Percentiles rank a stretch among this genome's conserved stretches.
Evolutionary conservation across 305 asterid species (phyloP).

Genomic region (Nicotiana rustica): DNA sequence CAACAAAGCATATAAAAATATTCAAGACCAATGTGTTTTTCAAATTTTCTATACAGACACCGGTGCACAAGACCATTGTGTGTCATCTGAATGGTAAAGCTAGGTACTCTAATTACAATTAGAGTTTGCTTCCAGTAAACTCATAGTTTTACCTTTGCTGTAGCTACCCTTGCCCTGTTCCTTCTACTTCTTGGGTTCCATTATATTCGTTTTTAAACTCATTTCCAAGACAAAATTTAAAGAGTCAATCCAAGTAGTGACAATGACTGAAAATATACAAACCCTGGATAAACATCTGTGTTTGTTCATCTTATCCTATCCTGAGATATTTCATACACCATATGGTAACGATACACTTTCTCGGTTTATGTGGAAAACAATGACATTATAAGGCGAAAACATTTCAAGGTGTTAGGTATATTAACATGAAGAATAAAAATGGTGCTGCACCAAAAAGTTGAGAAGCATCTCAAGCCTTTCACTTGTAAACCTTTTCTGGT

Average conservation of each 20-base stretch:
- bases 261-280: slow-evolving; percentile 12
- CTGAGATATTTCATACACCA: slow-evolving; percentile 18
- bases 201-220: slow-evolving; percentile 1
- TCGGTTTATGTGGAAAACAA: neutral
- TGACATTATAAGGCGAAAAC: neutral
- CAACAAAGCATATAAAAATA: slow-evolving; percentile 1
- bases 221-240: slow-evolving; percentile 12
- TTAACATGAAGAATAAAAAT: neutral
- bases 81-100: slow-evolving; percentile 1
- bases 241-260: slow-evolving; percentile 8
- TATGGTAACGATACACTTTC: slow-evolving; percentile 2
- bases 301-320: neutral
- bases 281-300: neutral
- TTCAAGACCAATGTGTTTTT: neutral
- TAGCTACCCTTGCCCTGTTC: slow-evolving; percentile 9
- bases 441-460: slow-evolving; percentile 14
- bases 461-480: slow-evolving; percentile 29
- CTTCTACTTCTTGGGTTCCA: neutral
- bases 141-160: slow-evolving; percentile 7
- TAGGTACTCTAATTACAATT: neutral
- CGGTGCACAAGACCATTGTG: neutral
- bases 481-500: slow-evolving; percentile 18
- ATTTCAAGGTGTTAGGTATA: neutral
- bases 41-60: neutral
- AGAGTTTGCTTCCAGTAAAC: neutral